Evolutionary conservation across 1,284 basidiomycete genomes (phyloP).

Genomic region (Polyporus tsugae): DNA sequence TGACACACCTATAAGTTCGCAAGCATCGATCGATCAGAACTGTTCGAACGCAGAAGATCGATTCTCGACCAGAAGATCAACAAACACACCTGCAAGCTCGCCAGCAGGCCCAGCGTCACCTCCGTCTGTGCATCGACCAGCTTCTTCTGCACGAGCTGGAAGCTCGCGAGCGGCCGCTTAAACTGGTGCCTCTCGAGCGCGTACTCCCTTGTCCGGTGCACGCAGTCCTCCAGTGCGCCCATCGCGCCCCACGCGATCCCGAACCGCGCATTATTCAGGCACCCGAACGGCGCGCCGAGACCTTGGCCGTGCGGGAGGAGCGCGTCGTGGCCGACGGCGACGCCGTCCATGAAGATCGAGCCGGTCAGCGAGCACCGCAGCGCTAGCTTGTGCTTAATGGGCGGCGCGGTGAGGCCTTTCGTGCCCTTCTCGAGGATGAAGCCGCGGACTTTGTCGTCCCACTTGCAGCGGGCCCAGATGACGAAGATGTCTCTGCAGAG

Average conservation of each 20-base stretch:
- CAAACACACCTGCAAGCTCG: constrained; percentile 59
- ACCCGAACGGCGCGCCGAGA: constrained; percentile 87
- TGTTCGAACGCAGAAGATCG: no score
- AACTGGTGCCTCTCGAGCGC: constrained; percentile 93
- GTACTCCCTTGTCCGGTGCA: constrained; percentile 82
- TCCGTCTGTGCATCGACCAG: constrained; percentile 93
- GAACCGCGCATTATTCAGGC: constrained; percentile 88
- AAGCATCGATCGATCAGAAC: constrained; percentile 48
- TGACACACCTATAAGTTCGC: constrained; percentile 63
- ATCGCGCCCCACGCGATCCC: constrained; percentile 96
- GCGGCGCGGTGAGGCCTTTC: constrained; percentile 85
- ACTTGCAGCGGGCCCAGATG: constrained; percentile 95
- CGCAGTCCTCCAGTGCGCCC: constrained; percentile 94
- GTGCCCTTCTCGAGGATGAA: constrained; percentile 93
- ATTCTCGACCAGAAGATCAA: no score
- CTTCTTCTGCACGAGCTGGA: constrained; percentile 98
- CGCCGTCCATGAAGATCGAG: constrained; percentile 92
- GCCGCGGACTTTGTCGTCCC: constrained; percentile 92
- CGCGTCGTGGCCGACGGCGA: constrained; percentile 73
- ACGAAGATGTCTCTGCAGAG: constrained; percentile 54
- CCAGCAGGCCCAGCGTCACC: constrained; percentile 83
- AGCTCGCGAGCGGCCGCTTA: constrained; percentile 88
- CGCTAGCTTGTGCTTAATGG: constrained; percentile 94
- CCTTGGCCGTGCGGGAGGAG: constrained; percentile 82
- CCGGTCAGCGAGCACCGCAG: constrained; percentile 92